Conservation (phyloP, 495 filamentous ascomycete genomes). For the Amniculicola lignicola region DNA sequence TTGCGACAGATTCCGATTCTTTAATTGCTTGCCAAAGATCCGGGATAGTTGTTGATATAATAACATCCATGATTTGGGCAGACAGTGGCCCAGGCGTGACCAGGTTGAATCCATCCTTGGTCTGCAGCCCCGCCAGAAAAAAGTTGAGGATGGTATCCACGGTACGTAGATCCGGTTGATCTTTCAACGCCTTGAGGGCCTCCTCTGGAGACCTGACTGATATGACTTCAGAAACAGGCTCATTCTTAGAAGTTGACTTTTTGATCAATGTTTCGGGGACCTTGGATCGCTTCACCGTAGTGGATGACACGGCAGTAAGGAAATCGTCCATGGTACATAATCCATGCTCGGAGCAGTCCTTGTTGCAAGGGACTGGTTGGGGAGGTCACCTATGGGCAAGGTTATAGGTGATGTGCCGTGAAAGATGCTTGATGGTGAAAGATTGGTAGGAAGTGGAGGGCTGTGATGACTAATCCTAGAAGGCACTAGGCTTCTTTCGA, state of each 20-base stretch:
- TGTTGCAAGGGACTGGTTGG: too few relatives aligned
- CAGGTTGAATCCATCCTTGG: constrained; percentile 53
- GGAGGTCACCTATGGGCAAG: too few relatives aligned
- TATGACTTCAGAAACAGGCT: neutral
- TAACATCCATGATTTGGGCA: constrained; percentile 65
- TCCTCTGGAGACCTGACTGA: constrained; percentile 49
- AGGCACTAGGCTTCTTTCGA: too few relatives aligned
- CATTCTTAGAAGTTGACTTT: constrained; percentile 19
- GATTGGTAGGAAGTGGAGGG: too few relatives aligned
- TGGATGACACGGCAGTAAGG: constrained; percentile 37
- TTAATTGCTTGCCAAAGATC: constrained; percentile 65
- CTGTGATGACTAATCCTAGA: constrained; percentile 15
- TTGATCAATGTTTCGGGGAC: neutral
- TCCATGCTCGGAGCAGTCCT: constrained; percentile 13
- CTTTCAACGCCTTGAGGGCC: constrained; percentile 60
- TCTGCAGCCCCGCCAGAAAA: constrained; percentile 45
- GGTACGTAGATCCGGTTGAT: constrained; percentile 59
- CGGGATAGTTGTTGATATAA: constrained; percentile 68
- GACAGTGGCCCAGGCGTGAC: constrained; percentile 59
- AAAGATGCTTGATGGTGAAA: too few relatives aligned
- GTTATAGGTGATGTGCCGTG: too few relatives aligned
- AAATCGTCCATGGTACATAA: constrained; percentile 38
- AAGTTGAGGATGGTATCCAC: constrained; percentile 53
- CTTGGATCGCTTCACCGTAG: constrained; percentile 17
- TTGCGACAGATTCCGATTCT: constrained; percentile 30